Evolutionary conservation across 2,329 filamentous ascomycete species (phyloP), one percentile per base, ranked within the genome.

Genomic region (Penicillium brevicompactum): DNA sequence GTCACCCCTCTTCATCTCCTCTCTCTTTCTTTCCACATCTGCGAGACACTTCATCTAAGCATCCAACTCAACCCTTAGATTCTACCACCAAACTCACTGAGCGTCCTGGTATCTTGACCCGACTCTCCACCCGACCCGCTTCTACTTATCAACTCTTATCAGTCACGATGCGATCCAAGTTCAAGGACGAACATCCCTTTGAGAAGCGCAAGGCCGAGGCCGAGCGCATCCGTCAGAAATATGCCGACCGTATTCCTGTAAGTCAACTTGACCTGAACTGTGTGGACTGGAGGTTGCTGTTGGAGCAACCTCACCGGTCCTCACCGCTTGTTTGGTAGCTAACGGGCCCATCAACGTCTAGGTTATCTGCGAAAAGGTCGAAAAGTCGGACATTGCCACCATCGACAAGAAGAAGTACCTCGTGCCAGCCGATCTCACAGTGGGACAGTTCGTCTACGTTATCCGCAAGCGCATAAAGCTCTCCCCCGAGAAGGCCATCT

Each of bases 361-460:
- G 92, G 93, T 99, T 62, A 99, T 99, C 76, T 99, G 94, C 84
- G 94, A 97, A 80, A 97, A 97, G 84, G 93, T 97, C 67, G 94
- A 99, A 81, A 97, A 97, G 82, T 95, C 90, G 60, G 94, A 99
- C 75, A 99, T 99, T 70, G 94, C 94, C 58, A 97, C 94, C 66
- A 99, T 99, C 84, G 94, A 99, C 82, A 99, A 99, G 88, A 99
- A 99, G 87, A 99, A 99, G 83, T 99, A 99, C 74, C 86, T 99
- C 46, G 94, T 99, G 27, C 94, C 94, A 13, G 92, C 94, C 67
- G 94, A 99, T 74, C 86, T 99, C 73, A 99, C 94, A 61, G 94
- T 99, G 62, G 94, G 94, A 70, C 94, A 99, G 87, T 97, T 99
- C 75, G 94, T 99, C 81, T 99, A 99, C 79, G 94, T 99, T 64